These are phyloP conservation scores for Schoenoplectus triqueter DNA, from an alignment of 202 grass and related monocot genomes.

Conservation along the genomic window DNA sequence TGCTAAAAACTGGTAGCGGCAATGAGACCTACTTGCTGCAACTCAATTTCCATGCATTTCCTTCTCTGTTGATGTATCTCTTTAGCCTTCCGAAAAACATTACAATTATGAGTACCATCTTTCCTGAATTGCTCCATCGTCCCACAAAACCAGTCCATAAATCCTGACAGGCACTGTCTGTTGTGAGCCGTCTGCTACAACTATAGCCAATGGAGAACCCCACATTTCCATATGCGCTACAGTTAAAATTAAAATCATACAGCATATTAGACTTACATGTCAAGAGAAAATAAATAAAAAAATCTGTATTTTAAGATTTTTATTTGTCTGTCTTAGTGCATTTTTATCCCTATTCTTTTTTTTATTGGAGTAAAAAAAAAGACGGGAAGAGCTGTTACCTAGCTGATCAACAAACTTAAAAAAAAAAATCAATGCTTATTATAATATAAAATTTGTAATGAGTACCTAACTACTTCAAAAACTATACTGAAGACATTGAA, in stretches of 20 bases:
- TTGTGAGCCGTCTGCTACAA: conserved; percentile 46
- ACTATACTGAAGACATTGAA: conserved; percentile 61
- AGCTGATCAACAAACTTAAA: not conserved
- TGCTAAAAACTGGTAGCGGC: not conserved
- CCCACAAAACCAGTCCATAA: conserved; percentile 51
- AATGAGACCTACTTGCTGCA: conserved; percentile 39
- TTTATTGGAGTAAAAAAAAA: no score
- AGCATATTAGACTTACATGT: not conserved
- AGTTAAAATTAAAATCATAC: not conserved
- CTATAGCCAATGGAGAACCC: conserved; percentile 67
- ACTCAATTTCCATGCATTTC: conserved; percentile 60
- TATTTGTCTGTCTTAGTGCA: no score
- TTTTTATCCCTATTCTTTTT: no score
- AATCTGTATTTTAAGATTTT: not conserved
- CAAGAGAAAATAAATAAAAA: not conserved
- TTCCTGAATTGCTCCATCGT: conserved; percentile 59
- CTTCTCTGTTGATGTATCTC: conserved; percentile 55
- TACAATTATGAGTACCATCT: conserved; percentile 56
- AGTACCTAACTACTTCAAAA: conserved; percentile 64
- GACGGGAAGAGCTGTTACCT: no score
- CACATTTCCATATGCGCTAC: conserved; percentile 76
- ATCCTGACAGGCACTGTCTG: conserved; percentile 45
- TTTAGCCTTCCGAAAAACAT: conserved; percentile 80
- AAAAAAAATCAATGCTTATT: not conserved
- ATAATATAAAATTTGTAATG: not conserved